Evolutionary conservation across 345 rosid genomes (phyloP), one percentile per base, ranked within the genome.

Genomic region (Barbarea vulgaris): DNA sequence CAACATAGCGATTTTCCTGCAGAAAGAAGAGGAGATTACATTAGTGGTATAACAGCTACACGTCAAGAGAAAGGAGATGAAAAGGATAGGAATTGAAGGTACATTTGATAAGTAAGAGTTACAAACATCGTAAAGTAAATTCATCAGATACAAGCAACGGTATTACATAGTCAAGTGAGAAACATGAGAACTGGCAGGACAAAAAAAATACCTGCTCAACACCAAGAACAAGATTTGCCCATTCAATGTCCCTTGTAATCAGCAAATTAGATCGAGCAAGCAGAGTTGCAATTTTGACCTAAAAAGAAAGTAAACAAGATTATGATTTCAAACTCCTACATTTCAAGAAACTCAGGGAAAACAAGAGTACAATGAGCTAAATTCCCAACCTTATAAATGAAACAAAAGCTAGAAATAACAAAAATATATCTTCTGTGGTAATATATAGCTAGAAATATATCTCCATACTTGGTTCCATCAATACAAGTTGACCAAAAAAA

Each of bases 181-280:
- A 59, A 44, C 60, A 46, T 0, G 9, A 76, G 66, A 31, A 37
- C n/a, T 46, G 17, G 63, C 15, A 27, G 4, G 28, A n/a, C n/a
- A 41, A 52, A 48, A 56, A 3, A 48, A 11, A 57, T 76, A 93
- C 98, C 96, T 91, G 98, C 81, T 94, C 97, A 81, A 91, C 86
- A 77, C 97, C 98, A 68, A 94, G 84, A n/a, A 90, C 88, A 58
- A 94, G 91, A 82, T 94, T 94, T 42, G 95, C 97, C 98, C 98
- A 91, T 75, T 94, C 97, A 70, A 94, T 88, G 81, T 94, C 96
- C 81, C 98, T 87, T n/a, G 98, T 90, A 77, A 94, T 85, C 55
- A 94, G 81, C 87, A 91, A 79, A 86, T 91, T 91, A 77, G 97
- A 91, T 78, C 98, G 83, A 51, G 98, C 97, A 81, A 94, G 95